phyloP scores from a whole-genome alignment of 805 yeast genomes.

The Blastobotrys attinorum region DNA sequence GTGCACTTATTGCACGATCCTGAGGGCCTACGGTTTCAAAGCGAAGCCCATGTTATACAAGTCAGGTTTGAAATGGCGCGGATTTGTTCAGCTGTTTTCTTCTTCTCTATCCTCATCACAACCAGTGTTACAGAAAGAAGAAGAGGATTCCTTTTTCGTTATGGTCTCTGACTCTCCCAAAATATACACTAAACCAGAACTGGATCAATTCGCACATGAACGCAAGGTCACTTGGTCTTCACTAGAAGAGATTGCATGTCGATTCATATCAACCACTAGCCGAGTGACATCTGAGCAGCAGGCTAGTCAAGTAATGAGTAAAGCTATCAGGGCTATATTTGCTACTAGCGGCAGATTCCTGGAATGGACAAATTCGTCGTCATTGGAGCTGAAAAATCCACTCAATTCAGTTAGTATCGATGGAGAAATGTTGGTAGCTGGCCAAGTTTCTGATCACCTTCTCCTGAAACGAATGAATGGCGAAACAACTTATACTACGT shows the following conservation, averaged over 20 bases:
- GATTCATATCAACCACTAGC: no score
- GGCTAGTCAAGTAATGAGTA: background rate
- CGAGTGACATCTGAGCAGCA: no score
- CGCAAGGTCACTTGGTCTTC: background rate
- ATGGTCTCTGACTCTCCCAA: background rate
- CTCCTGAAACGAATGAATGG: background rate
- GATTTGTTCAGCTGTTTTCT: background rate
- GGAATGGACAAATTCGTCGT: background rate
- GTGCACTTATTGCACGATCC: background rate
- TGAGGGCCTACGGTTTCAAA: background rate
- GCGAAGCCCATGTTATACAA: background rate
- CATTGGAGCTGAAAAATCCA: no score
- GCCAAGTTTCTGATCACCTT: background rate
- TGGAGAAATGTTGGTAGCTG: background rate
- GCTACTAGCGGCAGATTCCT: background rate
- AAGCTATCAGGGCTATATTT: background rate
- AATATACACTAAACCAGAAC: background rate
- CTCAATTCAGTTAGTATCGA: no score
- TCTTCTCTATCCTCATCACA: no score
- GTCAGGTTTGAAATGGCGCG: conserved; percentile 1
- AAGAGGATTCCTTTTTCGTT: background rate
- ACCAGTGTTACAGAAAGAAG: no score
- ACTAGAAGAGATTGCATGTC: background rate
- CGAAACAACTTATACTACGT: background rate
- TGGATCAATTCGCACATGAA: background rate